Base-by-base conservation (phyloP, 2,329 filamentous ascomycete genomes). In the Nannizzia gypsea region DNA sequence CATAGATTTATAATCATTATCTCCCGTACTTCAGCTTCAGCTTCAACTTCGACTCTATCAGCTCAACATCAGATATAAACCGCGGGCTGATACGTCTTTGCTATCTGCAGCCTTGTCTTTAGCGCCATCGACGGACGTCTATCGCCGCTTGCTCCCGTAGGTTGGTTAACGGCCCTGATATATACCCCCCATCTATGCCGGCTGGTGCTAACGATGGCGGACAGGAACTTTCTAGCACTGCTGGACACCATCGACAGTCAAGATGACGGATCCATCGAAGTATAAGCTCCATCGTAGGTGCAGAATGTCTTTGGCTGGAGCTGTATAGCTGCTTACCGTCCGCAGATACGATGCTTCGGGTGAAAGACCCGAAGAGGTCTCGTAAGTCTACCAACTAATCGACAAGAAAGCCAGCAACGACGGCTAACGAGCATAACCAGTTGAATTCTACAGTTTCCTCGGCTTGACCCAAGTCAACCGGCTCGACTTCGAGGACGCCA, bases 401-500 rank as follows among this genome's bases (percentile, higher is more conserved):
- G 3, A 42, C 38, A n/a, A 42, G n/a, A 42, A n/a, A 17, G n/a
- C 4, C 15, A 20, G 38, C 6, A 15, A 42, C n/a, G 13, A 20
- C 17, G 8, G 34, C 31, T 34, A 22, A 50, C 20, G 31, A 38
- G 5, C 26, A 17, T 24, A 20, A 20, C 70, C 71, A 82, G 84
- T 97, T 74, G 88, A 92, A 66, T 99, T 95, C 76, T 99, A 97
- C 75, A 86, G 96, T 71, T 88, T 90, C 73, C 82, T 99, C 17
- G 93, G 93, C 67, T 85, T 97, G 82, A 90, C 81, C 70, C 76
- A 90, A 63, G 82, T 97, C 73, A 84, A 89, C 69, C 88, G 91
- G 76, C 80, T 93, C 54, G 79, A 87, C 63, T 88, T 90, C 70
- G 88, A 91, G 13, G 90, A 96, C 62, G 84, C 83, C 73, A 96